Evolutionary conservation across 805 yeast species (phyloP), one percentile per base, ranked within the genome.

Genomic region (Candida peoriensis): DNA sequence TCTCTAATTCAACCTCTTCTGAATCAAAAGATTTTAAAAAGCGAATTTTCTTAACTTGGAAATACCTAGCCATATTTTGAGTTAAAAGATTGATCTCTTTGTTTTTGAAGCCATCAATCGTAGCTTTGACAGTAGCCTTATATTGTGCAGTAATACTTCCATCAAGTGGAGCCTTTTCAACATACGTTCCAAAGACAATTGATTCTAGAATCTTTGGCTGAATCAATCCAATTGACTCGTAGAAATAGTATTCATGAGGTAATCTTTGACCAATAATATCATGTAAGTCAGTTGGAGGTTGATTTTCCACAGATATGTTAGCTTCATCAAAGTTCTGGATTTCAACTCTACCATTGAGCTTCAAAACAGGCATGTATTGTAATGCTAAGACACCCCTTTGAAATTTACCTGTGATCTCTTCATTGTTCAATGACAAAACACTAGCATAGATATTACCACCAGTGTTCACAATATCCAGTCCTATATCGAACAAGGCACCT

Each of bases 201-300:
- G 87, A 74, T 42, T 81, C 82, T 27, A 81, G 68, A 17, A 85
- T 56, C 38, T 76, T 78, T 6, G 80, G 61, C 7, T 79, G 74
- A 10, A 82, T 62, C 17, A 89, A 54, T 2, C 97, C 97, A 38
- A 82, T 58, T 1, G 94, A 81, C 52, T 76, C 76, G 57, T 87
- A 93, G 54, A 81, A 88, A 50, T 76, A 81, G 27, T 82, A 68
- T 59, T 89, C 97, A 35, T 86, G 83, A 2, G 97, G 94, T 33
- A 93, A 65, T 52, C 89, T 74, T 56, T 83, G 86, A 8, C 94
- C 87, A 32, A 93, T 70, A 30, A 88, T 73, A 30, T 80, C 88
- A 54, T 85, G 93, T 10, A 85, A 64, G 56, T 88, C 95, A 41
- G 76, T 74, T 4, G 97, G 97, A 14, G 47, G 46, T 15, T 26